A percentile compares a stretch with the other conserved stretches of the same genome.
These are phyloP conservation scores for Niebla homalea DNA, from an alignment of 495 filamentous ascomycete species.

Conservation along the genomic window DNA sequence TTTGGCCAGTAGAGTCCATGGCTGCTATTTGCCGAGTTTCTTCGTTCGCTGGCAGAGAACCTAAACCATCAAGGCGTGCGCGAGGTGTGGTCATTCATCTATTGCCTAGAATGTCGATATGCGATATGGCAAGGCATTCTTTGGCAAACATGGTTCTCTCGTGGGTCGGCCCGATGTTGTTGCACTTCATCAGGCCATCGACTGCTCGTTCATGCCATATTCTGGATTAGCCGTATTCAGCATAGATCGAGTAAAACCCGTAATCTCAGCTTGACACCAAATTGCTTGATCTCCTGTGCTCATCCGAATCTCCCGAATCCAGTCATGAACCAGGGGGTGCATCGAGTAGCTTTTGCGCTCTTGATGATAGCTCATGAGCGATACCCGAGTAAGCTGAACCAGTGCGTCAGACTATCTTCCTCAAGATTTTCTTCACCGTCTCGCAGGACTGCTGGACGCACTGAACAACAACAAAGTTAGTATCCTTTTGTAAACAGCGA, in stretches of 20 bases:
- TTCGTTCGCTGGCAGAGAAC: not conserved
- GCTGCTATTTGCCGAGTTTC: not conserved
- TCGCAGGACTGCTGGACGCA: too few species aligned
- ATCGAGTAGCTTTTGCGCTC: too few species aligned
- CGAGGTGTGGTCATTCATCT: not conserved
- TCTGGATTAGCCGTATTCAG: too few species aligned
- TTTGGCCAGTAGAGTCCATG: not conserved
- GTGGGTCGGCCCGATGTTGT: not conserved
- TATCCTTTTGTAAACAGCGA: too few species aligned
- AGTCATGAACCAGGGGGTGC: too few species aligned
- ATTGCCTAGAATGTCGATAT: not conserved
- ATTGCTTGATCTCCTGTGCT: constrained; percentile 23
- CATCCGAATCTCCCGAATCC: too few species aligned
- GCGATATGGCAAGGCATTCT: not conserved
- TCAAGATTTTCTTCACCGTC: too few species aligned
- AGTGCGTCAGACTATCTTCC: too few species aligned
- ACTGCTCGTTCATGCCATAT: not conserved
- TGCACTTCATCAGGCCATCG: not conserved
- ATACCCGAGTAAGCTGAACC: too few species aligned
- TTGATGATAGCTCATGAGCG: too few species aligned
- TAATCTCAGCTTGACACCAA: constrained; percentile 23
- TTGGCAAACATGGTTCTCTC: not conserved
- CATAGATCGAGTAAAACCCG: too few species aligned
- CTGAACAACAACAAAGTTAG: too few species aligned
- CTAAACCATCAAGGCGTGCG: not conserved